phyloP scores from a whole-genome alignment of 257 asterid genomes.

The Solanum raphanifolium region DNA sequence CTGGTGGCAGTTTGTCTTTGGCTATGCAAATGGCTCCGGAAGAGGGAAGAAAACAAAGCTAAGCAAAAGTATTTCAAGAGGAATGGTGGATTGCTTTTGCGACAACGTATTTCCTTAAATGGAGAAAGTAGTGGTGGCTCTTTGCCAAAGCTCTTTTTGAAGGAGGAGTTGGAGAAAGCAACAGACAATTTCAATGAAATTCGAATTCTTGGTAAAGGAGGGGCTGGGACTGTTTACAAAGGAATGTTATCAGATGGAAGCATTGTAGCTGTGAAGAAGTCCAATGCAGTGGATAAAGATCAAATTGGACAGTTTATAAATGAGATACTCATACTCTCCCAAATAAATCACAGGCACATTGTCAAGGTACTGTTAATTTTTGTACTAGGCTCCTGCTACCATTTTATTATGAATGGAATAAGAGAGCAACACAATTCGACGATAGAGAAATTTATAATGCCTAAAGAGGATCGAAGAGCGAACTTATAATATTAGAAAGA shows the following conservation, averaged over 20 bases:
- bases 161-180: conserved; percentile 28
- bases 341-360: conserved; percentile 14
- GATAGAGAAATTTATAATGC: not conserved
- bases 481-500: not conserved
- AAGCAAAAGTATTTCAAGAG: conserved; percentile 21
- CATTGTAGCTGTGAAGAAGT: conserved; percentile 31
- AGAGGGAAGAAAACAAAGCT: conserved; percentile 1
- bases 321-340: conserved; percentile 27
- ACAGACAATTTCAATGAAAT: not conserved
- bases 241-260: conserved; percentile 1
- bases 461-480: not conserved
- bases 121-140: not conserved
- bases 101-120: conserved; percentile 9
- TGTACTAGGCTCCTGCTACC: not conserved
- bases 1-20: not conserved
- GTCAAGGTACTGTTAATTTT: not conserved
- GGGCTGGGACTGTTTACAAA: not conserved
- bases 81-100: conserved; percentile 30
- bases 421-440: not conserved
- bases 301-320: conserved; percentile 30
- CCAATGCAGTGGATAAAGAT: conserved; percentile 16
- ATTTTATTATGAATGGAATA: not conserved
- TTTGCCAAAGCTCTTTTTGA: conserved; percentile 5
- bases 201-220: not conserved
- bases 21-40: not conserved